A percentile compares a stretch with the other conserved stretches of the same genome.
Evolutionary conservation across 495 filamentous ascomycete species (phyloP).

Genomic region (Penicillium longicatenatum): DNA sequence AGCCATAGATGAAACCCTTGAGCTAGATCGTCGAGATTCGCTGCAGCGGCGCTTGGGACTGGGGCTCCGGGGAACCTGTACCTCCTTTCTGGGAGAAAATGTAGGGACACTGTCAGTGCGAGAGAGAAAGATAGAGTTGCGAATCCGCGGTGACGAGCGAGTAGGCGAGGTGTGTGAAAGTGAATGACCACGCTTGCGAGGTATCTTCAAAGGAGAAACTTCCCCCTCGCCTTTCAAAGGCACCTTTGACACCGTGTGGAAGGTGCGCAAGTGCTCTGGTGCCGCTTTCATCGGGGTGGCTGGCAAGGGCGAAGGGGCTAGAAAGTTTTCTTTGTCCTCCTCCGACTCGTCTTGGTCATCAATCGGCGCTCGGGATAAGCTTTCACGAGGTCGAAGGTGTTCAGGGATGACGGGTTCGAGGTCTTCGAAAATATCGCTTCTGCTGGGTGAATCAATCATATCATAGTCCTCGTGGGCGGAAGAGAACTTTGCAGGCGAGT

Average conservation of each 20-base stretch:
- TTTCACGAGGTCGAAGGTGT: not conserved
- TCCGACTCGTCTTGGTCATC: constrained; percentile 16
- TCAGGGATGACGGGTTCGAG: constrained; percentile 5
- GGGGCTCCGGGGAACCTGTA: constrained; percentile 22
- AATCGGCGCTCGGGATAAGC: constrained; percentile 4
- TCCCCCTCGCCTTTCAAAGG: constrained; percentile 70
- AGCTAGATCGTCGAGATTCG: constrained; percentile 16
- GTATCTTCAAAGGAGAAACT: constrained; percentile 57
- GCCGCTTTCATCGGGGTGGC: constrained; percentile 36
- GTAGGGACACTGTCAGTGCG: constrained; percentile 17
- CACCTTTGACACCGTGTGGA: constrained; percentile 76
- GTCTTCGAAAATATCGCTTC: constrained; percentile 29
- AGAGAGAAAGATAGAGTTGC: constrained; percentile 27
- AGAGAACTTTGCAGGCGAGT: constrained; percentile 6
- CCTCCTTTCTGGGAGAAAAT: constrained; percentile 33
- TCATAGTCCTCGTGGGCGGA: constrained; percentile 4
- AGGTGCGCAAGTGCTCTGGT: constrained; percentile 40
- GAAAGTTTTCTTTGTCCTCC: constrained; percentile 39
- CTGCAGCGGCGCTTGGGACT: constrained; percentile 29
- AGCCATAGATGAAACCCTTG: constrained; percentile 7
- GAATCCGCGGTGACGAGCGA: constrained; percentile 38
- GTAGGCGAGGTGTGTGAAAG: constrained; percentile 41
- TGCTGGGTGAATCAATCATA: constrained; percentile 18
- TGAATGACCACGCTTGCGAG: constrained; percentile 56
- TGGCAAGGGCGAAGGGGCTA: constrained; percentile 28